Evolutionary conservation across 2,329 filamentous ascomycete genomes (phyloP).

Genomic region (Colletotrichum theobromicola): DNA sequence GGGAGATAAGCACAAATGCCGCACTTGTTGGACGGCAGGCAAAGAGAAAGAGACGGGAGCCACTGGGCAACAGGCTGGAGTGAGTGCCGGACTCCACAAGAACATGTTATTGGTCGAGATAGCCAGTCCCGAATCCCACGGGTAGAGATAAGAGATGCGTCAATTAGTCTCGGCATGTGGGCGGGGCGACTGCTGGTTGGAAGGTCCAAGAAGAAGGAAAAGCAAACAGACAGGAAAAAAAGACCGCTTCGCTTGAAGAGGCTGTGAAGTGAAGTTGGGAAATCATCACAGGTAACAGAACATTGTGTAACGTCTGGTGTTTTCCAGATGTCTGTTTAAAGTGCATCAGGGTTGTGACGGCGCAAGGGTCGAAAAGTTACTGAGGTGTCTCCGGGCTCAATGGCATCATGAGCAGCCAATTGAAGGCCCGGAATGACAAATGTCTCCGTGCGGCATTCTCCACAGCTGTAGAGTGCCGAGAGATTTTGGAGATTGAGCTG

Average conservation of each 20-base stretch:
- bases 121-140: background rate
- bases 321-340: background rate
- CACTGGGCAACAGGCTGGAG: background rate
- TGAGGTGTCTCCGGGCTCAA: background rate
- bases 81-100: background rate
- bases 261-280: background rate
- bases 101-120: slow-evolving; percentile 8
- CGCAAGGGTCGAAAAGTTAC: background rate
- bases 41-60: background rate
- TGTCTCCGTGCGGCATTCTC: background rate
- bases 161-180: slow-evolving; percentile 5
- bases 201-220: background rate
- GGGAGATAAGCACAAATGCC: slow-evolving; percentile 19
- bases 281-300: background rate
- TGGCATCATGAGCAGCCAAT: slow-evolving; percentile 16
- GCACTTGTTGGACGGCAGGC: background rate
- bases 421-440: slow-evolving; percentile 8
- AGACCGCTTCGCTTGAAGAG: background rate
- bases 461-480: slow-evolving; percentile 7
- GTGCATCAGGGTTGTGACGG: background rate
- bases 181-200: background rate
- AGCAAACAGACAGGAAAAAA: background rate
- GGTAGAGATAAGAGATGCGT: slow-evolving; percentile 14
- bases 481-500: background rate
- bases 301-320: background rate